A percentile compares a stretch with the other conserved stretches of the same genome.
Evolutionary conservation across 768 basidiomycete genomes (phyloP).

Genomic region (Paxillus rubicundulus): DNA sequence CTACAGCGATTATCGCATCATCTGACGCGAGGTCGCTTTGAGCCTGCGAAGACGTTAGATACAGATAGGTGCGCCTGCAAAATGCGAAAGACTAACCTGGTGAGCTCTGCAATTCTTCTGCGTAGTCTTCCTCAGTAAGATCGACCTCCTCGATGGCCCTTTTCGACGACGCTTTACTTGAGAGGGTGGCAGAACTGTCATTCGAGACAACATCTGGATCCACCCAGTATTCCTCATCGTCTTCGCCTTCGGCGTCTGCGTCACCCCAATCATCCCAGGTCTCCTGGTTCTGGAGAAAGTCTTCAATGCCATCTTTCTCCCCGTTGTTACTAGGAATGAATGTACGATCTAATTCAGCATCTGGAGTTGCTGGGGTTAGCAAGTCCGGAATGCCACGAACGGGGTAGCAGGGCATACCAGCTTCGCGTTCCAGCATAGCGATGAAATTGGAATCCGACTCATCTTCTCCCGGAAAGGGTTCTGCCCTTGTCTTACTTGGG

Average conservation of each 20-base stretch:
- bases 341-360: conserved; percentile 28
- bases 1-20: conserved; percentile 20
- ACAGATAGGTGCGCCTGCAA: neutral
- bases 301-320: conserved; percentile 19
- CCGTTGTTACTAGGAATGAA: conserved; percentile 14
- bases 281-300: conserved; percentile 11
- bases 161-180: conserved; percentile 54
- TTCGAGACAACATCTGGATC: conserved; percentile 48
- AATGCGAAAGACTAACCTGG: conserved; percentile 38
- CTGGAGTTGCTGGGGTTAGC: conserved; percentile 12
- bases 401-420: conserved; percentile 21
- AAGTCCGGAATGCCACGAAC: neutral
- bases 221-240: conserved; percentile 41
- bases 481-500: conserved; percentile 5
- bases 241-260: conserved; percentile 46
- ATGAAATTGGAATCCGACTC: conserved; percentile 30
- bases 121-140: conserved; percentile 36
- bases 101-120: conserved; percentile 37
- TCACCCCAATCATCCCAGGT: conserved; percentile 33
- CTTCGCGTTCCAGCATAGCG: conserved; percentile 27
- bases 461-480: conserved; percentile 16
- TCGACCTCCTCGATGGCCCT: conserved; percentile 46
- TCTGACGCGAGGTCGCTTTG: conserved; percentile 44
- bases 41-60: conserved; percentile 27
- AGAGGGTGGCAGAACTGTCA: conserved; percentile 54